phyloP scores from a whole-genome alignment of 169 alveolate genomes.

The Theileria parva region DNA sequence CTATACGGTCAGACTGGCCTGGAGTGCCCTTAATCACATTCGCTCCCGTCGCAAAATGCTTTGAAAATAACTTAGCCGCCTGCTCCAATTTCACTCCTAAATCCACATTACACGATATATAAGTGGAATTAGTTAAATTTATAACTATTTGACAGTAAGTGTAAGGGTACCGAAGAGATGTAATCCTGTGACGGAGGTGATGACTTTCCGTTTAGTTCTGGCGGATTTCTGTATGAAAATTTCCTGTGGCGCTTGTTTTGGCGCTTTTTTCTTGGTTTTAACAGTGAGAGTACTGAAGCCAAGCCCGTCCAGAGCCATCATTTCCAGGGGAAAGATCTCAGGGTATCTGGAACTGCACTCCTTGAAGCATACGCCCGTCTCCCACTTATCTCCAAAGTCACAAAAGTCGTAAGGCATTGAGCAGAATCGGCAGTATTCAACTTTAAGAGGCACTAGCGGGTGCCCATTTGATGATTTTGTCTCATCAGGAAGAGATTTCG shows the following conservation, averaged over 20 bases:
- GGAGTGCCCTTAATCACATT: conserved; percentile 82
- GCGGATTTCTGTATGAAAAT: conserved; percentile 78
- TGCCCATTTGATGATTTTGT: conserved; percentile 17
- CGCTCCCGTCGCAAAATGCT: conserved; percentile 85
- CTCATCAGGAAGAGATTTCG: not conserved
- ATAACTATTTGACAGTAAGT: not conserved
- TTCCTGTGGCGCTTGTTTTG: conserved; percentile 36
- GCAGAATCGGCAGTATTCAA: conserved; percentile 71
- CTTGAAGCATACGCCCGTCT: conserved; percentile 69
- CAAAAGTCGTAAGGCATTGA: conserved; percentile 86
- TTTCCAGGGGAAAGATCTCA: conserved; percentile 52
- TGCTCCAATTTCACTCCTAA: conserved; percentile 79
- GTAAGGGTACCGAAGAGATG: conserved; percentile 74
- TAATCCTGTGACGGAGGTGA: conserved; percentile 82
- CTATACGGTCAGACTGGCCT: conserved; percentile 78
- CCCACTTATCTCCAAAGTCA: conserved; percentile 81
- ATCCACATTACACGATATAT: not conserved
- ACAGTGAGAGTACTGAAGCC: conserved; percentile 15
- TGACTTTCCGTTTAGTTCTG: conserved; percentile 81
- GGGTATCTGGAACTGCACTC: conserved; percentile 72
- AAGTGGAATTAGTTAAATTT: not conserved
- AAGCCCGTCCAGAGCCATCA: conserved; percentile 30
- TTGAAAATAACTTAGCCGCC: conserved; percentile 84
- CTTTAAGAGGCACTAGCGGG: conserved; percentile 41
- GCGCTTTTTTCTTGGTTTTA: conserved; percentile 38